Conservation (phyloP, 2,329 filamentous ascomycete genomes). For the Fusarium pilosicola region DNA sequence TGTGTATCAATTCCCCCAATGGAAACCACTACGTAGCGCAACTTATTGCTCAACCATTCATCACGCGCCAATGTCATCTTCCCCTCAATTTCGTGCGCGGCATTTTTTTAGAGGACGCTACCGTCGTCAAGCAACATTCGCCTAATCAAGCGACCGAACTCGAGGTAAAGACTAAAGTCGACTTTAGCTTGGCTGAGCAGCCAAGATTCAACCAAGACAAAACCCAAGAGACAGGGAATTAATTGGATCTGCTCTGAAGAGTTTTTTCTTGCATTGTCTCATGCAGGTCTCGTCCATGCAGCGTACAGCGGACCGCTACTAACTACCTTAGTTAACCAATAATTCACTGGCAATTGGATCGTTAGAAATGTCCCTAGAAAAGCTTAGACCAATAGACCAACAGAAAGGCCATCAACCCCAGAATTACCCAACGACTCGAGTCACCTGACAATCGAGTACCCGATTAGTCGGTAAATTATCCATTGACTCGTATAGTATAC, state of each 20-base stretch:
- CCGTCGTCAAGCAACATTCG: conserved; percentile 3
- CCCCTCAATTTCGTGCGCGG: conserved; percentile 25
- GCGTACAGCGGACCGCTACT: not conserved
- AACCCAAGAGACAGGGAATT: not conserved
- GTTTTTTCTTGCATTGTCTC: conserved; percentile 2
- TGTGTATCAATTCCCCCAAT: not conserved
- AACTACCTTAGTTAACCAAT: no score
- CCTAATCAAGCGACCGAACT: conserved; percentile 19
- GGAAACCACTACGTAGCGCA: conserved; percentile 1
- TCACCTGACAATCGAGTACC: conserved; percentile 16
- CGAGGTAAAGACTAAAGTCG: not conserved
- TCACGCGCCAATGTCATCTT: conserved; percentile 24
- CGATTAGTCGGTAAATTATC: conserved; percentile 6
- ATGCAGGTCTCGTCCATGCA: not conserved
- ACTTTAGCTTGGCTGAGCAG: not conserved
- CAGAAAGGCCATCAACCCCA: not conserved
- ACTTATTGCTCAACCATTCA: conserved; percentile 14
- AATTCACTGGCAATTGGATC: not conserved
- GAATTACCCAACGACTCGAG: conserved; percentile 3
- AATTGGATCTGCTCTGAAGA: conserved; percentile 13
- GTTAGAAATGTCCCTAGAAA: not conserved
- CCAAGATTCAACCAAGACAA: not conserved
- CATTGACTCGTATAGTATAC: not conserved
- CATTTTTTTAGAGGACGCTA: conserved; percentile 11
- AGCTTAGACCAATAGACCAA: conserved; percentile 3